These are phyloP conservation scores for Lonicera japonica DNA, from an alignment of 129 eudicot species.

Conservation along the genomic window DNA sequence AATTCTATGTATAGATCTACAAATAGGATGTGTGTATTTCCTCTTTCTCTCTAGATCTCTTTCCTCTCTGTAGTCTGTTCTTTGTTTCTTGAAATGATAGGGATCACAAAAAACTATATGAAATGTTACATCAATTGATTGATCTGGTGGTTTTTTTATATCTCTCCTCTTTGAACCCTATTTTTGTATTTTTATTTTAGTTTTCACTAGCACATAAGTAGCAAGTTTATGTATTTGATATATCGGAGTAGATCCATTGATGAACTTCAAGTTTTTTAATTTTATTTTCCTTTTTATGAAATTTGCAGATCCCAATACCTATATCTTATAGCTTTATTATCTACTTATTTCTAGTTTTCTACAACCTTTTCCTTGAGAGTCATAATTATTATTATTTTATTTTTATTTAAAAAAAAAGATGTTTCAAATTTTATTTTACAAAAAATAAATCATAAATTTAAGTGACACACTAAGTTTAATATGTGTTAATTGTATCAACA, in stretches of 20 bases:
- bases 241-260: constrained; percentile 7
- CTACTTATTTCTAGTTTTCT: too few relatives aligned
- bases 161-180: constrained; percentile 20
- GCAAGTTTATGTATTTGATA: constrained; percentile 9
- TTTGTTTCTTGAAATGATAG: constrained; percentile 5
- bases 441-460: too few relatives aligned
- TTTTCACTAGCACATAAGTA: constrained; percentile 24
- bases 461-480: too few relatives aligned
- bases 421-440: too few relatives aligned
- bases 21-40: background rate
- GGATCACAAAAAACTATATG: constrained; percentile 11
- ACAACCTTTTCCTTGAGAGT: too few relatives aligned
- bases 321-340: too few relatives aligned
- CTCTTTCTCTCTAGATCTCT: background rate
- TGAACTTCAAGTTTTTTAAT: background rate
- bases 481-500: too few relatives aligned
- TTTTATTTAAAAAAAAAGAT: too few relatives aligned
- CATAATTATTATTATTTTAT: too few relatives aligned
- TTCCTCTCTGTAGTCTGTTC: constrained; percentile 1
- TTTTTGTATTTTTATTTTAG: constrained; percentile 8
- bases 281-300: too few relatives aligned
- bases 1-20: too few relatives aligned
- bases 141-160: constrained; percentile 32
- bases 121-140: constrained; percentile 43
- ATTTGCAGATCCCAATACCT: too few relatives aligned